phyloP scores from a whole-genome alignment of 2,329 filamentous ascomycete species.

The Claviceps arundinis region DNA sequence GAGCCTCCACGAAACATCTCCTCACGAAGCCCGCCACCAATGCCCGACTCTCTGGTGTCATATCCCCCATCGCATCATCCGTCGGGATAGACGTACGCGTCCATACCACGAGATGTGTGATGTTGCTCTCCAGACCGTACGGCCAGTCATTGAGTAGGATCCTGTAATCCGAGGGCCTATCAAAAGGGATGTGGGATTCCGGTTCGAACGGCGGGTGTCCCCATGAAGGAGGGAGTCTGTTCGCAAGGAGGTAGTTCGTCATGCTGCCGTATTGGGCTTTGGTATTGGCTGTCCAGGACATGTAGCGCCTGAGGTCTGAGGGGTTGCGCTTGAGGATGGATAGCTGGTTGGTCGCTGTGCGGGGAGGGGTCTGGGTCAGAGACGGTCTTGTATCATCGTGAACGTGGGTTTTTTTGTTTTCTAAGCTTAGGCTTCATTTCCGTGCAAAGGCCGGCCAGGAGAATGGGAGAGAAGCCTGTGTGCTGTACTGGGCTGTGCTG shows the following conservation, averaged over 20 bases:
- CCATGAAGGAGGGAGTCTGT: constrained; percentile 59
- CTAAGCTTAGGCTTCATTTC: background rate
- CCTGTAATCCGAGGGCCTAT: constrained; percentile 44
- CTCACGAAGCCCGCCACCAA: constrained; percentile 58
- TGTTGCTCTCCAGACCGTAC: constrained; percentile 55
- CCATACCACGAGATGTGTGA: constrained; percentile 85
- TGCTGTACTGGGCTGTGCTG: too few species aligned
- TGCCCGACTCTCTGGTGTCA: constrained; percentile 53
- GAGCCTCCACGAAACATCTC: constrained; percentile 49
- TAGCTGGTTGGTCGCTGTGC: constrained; percentile 44
- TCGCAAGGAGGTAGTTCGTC: constrained; percentile 60
- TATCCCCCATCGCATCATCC: constrained; percentile 54
- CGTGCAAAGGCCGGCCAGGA: background rate
- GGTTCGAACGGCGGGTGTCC: constrained; percentile 42
- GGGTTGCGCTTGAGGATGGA: constrained; percentile 67
- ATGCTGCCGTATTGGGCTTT: constrained; percentile 66
- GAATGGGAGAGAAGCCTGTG: too few species aligned
- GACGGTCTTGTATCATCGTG: background rate
- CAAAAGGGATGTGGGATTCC: constrained; percentile 36
- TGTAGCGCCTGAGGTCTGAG: constrained; percentile 66
- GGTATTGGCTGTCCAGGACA: constrained; percentile 59
- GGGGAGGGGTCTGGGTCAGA: background rate
- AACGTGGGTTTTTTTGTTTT: too few species aligned
- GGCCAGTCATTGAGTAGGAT: constrained; percentile 90
- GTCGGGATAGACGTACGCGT: constrained; percentile 69